These are phyloP conservation scores for Amaranthus tricolor DNA, from an alignment of 179 eudicot species.

Conservation along the genomic window DNA sequence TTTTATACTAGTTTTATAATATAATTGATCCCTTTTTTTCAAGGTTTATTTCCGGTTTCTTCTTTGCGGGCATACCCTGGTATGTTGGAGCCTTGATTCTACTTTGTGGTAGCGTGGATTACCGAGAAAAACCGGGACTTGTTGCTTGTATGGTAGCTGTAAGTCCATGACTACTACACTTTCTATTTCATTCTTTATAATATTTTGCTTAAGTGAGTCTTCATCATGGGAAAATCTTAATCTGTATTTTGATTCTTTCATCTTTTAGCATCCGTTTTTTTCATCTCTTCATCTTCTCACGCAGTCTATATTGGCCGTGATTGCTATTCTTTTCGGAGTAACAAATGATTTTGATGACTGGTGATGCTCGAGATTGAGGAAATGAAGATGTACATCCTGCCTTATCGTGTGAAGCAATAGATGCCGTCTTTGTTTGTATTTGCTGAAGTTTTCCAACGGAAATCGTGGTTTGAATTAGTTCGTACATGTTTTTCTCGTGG, in stretches of 20 bases:
- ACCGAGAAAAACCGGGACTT: slow-evolving; percentile 89
- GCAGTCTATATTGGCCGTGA: slow-evolving; percentile 60
- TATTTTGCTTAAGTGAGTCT: no score
- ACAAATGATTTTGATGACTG: slow-evolving; percentile 46
- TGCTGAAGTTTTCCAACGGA: neutral
- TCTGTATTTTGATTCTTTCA: neutral
- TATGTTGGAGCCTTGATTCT: slow-evolving; percentile 81
- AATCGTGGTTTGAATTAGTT: neutral
- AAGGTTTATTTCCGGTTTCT: slow-evolving; percentile 84
- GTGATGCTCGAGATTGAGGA: slow-evolving; percentile 29
- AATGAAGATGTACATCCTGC: slow-evolving; percentile 30
- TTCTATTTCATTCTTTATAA: neutral
- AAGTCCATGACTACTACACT: slow-evolving; percentile 29
- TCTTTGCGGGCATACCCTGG: slow-evolving; percentile 85
- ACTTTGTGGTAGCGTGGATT: slow-evolving; percentile 62
- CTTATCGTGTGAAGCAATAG: slow-evolving; percentile 8
- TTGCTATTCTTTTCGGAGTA: slow-evolving; percentile 56
- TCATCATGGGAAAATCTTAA: no score
- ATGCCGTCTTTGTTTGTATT: neutral
- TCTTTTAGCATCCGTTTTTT: neutral
- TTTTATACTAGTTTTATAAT: no score
- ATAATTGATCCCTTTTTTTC: slow-evolving; percentile 13
- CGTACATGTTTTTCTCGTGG: neutral
- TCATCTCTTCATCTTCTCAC: neutral
- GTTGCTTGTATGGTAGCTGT: slow-evolving; percentile 87